A percentile compares a stretch with the other conserved stretches of the same genome.
Conservation (phyloP, 225 moss, liverwort and hornwort genomes). For the Asterella californica region DNA sequence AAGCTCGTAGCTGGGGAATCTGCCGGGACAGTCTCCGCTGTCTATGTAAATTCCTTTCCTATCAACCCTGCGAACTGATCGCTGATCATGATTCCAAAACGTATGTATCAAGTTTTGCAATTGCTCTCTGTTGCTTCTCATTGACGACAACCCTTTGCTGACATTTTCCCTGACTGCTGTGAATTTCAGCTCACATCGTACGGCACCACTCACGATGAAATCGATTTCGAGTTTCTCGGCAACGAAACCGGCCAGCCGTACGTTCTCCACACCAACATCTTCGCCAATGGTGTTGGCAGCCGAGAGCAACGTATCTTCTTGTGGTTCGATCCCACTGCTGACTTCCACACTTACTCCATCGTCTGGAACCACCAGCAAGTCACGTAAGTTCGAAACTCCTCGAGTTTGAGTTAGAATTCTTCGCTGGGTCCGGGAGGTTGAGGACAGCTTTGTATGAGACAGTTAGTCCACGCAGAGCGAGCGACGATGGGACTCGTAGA, state of each 20-base stretch:
- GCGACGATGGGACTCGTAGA: no score
- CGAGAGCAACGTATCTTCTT: conserved; percentile 8
- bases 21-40: conserved; percentile 22
- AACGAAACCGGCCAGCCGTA: conserved; percentile 16
- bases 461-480: no score
- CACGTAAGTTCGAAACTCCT: not conserved
- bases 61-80: no score
- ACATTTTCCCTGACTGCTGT: no score
- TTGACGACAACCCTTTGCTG: no score
- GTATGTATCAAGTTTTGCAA: no score
- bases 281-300: not conserved
- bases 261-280: conserved; percentile 8
- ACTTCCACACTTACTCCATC: conserved; percentile 10
- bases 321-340: conserved; percentile 19
- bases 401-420: no score
- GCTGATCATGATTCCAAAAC: no score
- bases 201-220: conserved; percentile 5
- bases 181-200: conserved; percentile 1
- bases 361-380: conserved; percentile 20
- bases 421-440: no score
- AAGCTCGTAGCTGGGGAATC: conserved; percentile 24
- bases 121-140: no score
- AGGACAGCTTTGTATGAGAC: no score
- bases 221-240: conserved; percentile 19
- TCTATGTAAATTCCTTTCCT: conserved; percentile 18